A percentile compares a stretch with the other conserved stretches of the same genome.
phyloP scores from a whole-genome alignment of 2,329 filamentous ascomycete genomes.

The Fusarium marasasianum region DNA sequence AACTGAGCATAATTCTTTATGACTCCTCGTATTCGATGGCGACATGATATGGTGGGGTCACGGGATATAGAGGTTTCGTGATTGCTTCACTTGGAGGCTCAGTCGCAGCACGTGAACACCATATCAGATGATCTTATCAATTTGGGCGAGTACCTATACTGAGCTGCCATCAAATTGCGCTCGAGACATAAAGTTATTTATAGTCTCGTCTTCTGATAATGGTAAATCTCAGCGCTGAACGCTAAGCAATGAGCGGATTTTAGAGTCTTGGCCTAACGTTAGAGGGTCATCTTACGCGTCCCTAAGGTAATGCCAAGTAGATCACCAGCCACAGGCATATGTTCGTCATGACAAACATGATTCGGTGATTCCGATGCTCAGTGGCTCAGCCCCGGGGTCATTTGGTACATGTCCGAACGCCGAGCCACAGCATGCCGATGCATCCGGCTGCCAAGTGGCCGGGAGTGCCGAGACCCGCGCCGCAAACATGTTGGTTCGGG shows the following conservation, averaged over 20 bases:
- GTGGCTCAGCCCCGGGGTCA: conserved; percentile 1
- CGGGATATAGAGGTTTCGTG: not conserved
- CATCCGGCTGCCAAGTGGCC: conserved; percentile 35
- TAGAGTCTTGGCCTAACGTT: not conserved
- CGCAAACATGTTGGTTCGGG: not conserved
- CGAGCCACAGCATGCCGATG: conserved; percentile 31
- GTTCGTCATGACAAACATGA: not conserved
- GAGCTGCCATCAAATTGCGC: not conserved
- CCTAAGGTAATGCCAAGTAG: conserved; percentile 16
- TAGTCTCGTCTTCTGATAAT: not conserved
- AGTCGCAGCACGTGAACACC: not conserved
- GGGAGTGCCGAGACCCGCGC: conserved; percentile 21
- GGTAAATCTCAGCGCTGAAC: not conserved
- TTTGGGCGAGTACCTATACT: too few relatives aligned
- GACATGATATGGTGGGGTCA: not conserved
- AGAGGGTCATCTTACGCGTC: conserved; percentile 9
- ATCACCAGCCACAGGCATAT: conserved; percentile 23
- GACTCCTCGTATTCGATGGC: not conserved
- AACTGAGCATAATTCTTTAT: not conserved
- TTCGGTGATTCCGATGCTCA: conserved; percentile 12
- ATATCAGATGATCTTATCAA: not conserved
- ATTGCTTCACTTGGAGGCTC: not conserved
- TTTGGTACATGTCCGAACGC: not conserved
- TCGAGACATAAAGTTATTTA: not conserved
- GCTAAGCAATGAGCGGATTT: not conserved